Evolutionary conservation across 176 grass and related monocot species (phyloP).

Genomic region (Avena insularis): DNA sequence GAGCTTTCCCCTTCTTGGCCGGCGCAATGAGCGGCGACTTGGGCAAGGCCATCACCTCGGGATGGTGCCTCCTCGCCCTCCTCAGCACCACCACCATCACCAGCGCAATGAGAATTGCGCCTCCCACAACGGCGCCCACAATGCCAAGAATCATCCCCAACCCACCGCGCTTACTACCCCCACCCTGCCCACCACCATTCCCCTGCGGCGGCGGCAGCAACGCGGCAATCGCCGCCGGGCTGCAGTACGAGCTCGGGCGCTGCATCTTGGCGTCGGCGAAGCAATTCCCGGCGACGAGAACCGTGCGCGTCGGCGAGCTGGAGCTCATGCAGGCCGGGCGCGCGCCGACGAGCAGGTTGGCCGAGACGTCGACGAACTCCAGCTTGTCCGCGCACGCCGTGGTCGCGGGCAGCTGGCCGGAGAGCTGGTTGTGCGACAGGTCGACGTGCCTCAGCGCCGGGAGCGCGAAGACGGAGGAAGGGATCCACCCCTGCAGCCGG

Average conservation of each 20-base stretch:
- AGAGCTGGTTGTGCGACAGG: slow-evolving; percentile 68
- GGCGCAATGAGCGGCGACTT: slow-evolving; percentile 13
- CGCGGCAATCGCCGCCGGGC: slow-evolving; percentile 67
- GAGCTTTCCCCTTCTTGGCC: slow-evolving; percentile 46
- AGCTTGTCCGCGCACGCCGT: slow-evolving; percentile 56
- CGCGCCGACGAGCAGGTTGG: slow-evolving; percentile 72
- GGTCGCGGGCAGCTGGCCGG: slow-evolving; percentile 59
- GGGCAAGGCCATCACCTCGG: slow-evolving; percentile 46
- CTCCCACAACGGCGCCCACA: slow-evolving; percentile 62
- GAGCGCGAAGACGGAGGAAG: slow-evolving; percentile 70
- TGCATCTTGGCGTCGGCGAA: slow-evolving; percentile 63
- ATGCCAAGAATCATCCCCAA: slow-evolving; percentile 65
- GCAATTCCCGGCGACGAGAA: slow-evolving; percentile 77
- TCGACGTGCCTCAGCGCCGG: slow-evolving; percentile 66
- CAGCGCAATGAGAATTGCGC: slow-evolving; percentile 61
- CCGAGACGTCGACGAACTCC: slow-evolving; percentile 75
- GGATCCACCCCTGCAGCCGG: slow-evolving; percentile 62
- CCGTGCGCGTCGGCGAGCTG: slow-evolving; percentile 53
- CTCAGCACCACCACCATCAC: slow-evolving; percentile 57
- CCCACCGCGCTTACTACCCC: slow-evolving; percentile 47
- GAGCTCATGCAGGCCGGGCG: slow-evolving; percentile 72
- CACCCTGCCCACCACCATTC: background rate
- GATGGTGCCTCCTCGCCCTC: slow-evolving; percentile 45
- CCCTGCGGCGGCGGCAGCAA: slow-evolving; percentile 63
- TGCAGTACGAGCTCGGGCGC: slow-evolving; percentile 69